Base-by-base conservation (phyloP, 1,284 basidiomycete genomes). In the Blastosporella zonata region DNA sequence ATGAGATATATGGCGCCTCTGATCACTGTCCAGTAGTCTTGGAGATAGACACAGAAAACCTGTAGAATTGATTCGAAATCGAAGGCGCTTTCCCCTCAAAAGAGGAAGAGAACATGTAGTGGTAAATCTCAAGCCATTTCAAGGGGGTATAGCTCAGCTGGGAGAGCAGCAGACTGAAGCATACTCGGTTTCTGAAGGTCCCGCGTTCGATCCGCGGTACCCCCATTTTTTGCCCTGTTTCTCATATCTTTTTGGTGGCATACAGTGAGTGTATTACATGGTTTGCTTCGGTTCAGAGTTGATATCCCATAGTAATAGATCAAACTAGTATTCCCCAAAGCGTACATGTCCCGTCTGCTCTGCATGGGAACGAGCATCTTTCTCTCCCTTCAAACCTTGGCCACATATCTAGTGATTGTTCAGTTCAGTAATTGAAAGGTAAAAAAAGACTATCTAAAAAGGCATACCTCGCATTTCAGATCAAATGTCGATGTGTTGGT, bases 401-500 rank as follows among this genome's bases (percentile, higher is more conserved):
- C 83, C 81, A 59, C 88, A 91, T 52, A 82, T 69, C 86, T 88
- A 50, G 7, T 5, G 25, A 13, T 31, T 13, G 5, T 29, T 23
- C 27, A 27, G 15, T 15, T 34, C 33, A 34, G 33, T 2, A 2
- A 18, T 17, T 18, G 27, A 36, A 13, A 35, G 20, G 21, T n/a
- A n/a, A n/a, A 2, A 1, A 2, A 25, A 35, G 8, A 6, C 34
- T 41, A n/a, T 12, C 25, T 13, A 22, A 29, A 43, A 8, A 36
- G 17, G 47, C 52, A 27, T 55, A 83, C 84, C 72, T 91, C 81
- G 65, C 90, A 93, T 60, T 84, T 85, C 43, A 96, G 66, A 66
- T 91, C 87, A 65, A 97, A 97, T 6, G 89, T 94, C 31, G 89
- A 72, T 2, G 91, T 94, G 63, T 97, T 96, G 8, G 94, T 97